Conservation (phyloP, 176 grass and related monocot genomes). For the Bolboschoenus planiculmis region DNA sequence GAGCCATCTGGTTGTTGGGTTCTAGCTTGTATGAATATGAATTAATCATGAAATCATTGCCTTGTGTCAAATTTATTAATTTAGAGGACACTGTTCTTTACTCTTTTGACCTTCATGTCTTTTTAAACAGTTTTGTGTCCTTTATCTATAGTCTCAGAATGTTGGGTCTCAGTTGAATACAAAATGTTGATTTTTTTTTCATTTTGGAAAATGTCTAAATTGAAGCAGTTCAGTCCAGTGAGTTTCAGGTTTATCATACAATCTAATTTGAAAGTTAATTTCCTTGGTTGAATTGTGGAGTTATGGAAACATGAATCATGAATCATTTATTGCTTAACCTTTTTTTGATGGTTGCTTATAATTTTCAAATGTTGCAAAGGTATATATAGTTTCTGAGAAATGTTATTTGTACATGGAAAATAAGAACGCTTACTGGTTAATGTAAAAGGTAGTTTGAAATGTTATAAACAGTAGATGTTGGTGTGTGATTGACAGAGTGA, state of each 20-base stretch:
- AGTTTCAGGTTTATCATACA: not conserved
- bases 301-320: not conserved
- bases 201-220: not conserved
- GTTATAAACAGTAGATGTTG: not conserved
- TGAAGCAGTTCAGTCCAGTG: not conserved
- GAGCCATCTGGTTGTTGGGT: not conserved
- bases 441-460: not conserved
- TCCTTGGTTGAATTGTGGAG: not conserved
- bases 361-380: not conserved
- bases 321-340: not conserved
- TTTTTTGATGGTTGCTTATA: not conserved
- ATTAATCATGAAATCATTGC: not conserved
- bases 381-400: not conserved
- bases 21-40: not conserved
- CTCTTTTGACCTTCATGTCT: not conserved
- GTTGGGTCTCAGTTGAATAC: not conserved
- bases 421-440: not conserved
- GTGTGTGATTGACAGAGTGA: slow-evolving; percentile 55
- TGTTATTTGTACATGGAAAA: not conserved
- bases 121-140: not conserved
- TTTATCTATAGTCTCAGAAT: not conserved
- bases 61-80: not conserved
- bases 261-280: not conserved
- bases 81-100: not conserved
- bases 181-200: not conserved